Evolutionary conservation across 345 rosid species (phyloP).

Genomic region (Microcos paniculata): DNA sequence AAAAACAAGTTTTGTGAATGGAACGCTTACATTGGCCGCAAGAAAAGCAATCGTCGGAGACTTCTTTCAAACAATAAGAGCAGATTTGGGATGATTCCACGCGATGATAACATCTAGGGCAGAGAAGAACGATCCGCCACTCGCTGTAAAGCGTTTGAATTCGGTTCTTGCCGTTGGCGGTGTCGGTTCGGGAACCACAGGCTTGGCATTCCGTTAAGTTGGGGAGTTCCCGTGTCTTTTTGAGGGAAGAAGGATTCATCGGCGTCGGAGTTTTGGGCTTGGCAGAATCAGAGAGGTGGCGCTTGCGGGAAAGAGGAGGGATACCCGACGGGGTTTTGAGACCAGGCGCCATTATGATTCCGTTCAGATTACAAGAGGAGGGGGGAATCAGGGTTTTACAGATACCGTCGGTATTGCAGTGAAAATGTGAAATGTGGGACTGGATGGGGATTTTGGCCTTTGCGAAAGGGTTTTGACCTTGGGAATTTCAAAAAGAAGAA

Average conservation of each 20-base stretch:
- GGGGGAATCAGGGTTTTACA: neutral
- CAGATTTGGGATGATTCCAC: conserved; percentile 49
- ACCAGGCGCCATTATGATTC: neutral
- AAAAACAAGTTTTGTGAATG: conserved; percentile 48
- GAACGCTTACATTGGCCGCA: conserved; percentile 43
- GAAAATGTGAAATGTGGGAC: neutral
- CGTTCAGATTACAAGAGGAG: neutral
- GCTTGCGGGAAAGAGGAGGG: conserved; percentile 9
- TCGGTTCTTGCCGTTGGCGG: conserved; percentile 31
- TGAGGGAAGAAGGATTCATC: conserved; percentile 3
- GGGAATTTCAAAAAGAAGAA: neutral
- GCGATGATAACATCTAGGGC: conserved; percentile 37
- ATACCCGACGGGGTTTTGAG: neutral
- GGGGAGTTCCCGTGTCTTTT: conserved; percentile 54
- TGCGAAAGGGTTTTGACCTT: neutral
- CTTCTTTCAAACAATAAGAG: conserved; percentile 51
- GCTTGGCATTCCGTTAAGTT: conserved; percentile 57
- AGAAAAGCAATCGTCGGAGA: conserved; percentile 27
- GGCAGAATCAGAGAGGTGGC: conserved; percentile 5
- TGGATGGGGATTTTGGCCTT: neutral
- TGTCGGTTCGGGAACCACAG: conserved; percentile 47
- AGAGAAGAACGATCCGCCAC: conserved; percentile 62
- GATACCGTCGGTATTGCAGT: neutral
- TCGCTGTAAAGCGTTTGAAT: conserved; percentile 54
- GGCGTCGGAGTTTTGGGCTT: neutral